Percentiles rank a stretch among this genome's conserved stretches.
Conservation (phyloP, 2,329 filamentous ascomycete genomes). For the Juglanconis juglandina region DNA sequence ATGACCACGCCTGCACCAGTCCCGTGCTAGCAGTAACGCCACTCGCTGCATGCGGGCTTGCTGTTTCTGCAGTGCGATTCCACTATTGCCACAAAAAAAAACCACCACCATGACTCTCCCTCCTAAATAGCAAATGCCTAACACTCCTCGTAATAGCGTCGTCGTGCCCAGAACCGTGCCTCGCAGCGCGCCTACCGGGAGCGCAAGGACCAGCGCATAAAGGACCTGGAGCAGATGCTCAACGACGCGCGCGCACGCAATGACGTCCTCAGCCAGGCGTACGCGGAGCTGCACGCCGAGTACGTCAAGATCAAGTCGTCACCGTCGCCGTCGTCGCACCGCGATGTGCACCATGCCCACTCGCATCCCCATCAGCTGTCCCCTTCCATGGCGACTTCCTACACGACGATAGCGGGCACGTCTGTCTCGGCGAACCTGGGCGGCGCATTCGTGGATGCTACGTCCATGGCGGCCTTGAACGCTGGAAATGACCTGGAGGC, state of each 20-base stretch:
- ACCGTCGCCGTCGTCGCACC: conserved; percentile 4
- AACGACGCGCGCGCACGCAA: conserved; percentile 52
- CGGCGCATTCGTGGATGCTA: conserved; percentile 19
- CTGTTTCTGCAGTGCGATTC: background rate
- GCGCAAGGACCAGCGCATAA: conserved; percentile 62
- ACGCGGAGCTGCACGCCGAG: conserved; percentile 46
- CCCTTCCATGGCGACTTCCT: conserved; percentile 15
- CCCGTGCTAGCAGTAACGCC: background rate
- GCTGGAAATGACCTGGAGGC: conserved; percentile 28
- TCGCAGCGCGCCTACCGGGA: conserved; percentile 61
- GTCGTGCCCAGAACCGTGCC: conserved; percentile 58
- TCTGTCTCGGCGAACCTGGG: conserved; percentile 9
- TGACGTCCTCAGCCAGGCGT: conserved; percentile 52
- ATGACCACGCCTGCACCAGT: background rate
- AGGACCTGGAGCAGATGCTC: conserved; percentile 58
- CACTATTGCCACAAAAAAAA: conserved; percentile 1
- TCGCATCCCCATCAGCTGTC: conserved; percentile 22
- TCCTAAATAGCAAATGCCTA: background rate
- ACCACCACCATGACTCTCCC: background rate
- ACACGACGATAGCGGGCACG: conserved; percentile 3
- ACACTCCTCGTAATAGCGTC: conserved; percentile 37
- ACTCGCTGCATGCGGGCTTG: background rate
- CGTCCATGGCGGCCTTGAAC: conserved; percentile 18
- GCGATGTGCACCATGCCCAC: conserved; percentile 26
- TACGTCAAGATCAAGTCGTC: conserved; percentile 36